Evolutionary conservation across 192 early-diverging fungal species (phyloP), one percentile per base, ranked within the genome.

Genomic region (Coemansia asiatica): DNA sequence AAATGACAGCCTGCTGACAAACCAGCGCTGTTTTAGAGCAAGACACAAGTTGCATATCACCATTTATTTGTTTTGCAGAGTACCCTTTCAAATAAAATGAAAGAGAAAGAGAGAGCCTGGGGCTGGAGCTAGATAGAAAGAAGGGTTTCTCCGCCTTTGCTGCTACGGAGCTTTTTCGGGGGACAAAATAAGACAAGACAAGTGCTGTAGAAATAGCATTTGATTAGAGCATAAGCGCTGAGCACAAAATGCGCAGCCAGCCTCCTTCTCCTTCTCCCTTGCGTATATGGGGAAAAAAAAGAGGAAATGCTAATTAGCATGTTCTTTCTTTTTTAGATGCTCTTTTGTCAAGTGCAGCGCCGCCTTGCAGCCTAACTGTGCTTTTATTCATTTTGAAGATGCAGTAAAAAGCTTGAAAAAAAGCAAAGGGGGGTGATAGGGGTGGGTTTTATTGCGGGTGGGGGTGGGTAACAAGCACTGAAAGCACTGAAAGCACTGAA

Each of bases 101-200:
- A 12, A 12, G 40, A 16, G 12, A 44, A 16, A 12, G 15, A 16
- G 15, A 44, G 40, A 44, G 40, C 40, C 40, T 13, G 15, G 40
- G 40, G 10, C 40, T 1, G 40, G 40, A 12, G 31, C 31, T 33
- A 33, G 10, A 44, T 3, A 44, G 40, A 44, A 12, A 13, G 8
- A 44, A 44, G 40, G 40, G 40, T 1, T 44, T 44, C 40, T 44
- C 40, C 12, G 40, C 15, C 40, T 44, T 44, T 9, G 40, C 40
- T 44, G 40, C 40, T 44, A 44, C 40, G 40, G 40, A 44, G 40
- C 40, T 44, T 44, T 44, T 13, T 44, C 40, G 40, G 40, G n/a
- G n/a, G n/a, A n/a, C n/a, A 44, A 13, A 44, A 44, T 13, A 16
- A 16, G 40, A 16, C 3, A 44, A 44, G 40, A 44, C 40, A 44